Conservation (phyloP, 805 yeast species). For the Metschnikowia borealis region DNA sequence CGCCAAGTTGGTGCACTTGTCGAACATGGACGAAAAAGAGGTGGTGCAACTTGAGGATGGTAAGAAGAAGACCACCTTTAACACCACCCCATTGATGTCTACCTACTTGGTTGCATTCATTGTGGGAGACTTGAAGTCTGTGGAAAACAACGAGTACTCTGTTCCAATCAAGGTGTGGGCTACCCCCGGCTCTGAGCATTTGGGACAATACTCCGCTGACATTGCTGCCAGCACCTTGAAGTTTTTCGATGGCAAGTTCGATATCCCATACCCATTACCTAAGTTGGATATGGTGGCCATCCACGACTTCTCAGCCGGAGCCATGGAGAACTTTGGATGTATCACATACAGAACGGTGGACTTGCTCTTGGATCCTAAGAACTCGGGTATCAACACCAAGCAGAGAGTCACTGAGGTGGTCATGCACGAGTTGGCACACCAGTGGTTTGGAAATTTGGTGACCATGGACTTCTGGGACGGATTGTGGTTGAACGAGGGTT, state of each 20-base stretch:
- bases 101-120: constrained; percentile 84
- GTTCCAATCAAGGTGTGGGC: constrained; percentile 79
- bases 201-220: constrained; percentile 70
- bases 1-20: constrained; percentile 53
- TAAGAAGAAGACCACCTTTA: constrained; percentile 57
- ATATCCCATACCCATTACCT: constrained; percentile 73
- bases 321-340: constrained; percentile 86
- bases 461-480: constrained; percentile 95
- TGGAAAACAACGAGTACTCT: constrained; percentile 60
- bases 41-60: constrained; percentile 40
- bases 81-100: constrained; percentile 78
- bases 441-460: constrained; percentile 87
- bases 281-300: constrained; percentile 80
- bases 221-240: constrained; percentile 71
- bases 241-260: constrained; percentile 70
- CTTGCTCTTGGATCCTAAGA: constrained; percentile 65
- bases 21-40: constrained; percentile 63
- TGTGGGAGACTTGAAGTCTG: constrained; percentile 73
- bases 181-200: constrained; percentile 69
- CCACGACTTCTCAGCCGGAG: constrained; percentile 82
- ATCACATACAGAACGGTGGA: constrained; percentile 78
- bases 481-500: constrained; percentile 84
- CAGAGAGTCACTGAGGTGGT: constrained; percentile 82
- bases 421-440: constrained; percentile 87
- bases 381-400: constrained; percentile 59